A percentile compares a stretch with the other conserved stretches of the same genome.
Conservation (phyloP, 1,139 yeast species). For the Hemisphaericaspora xylanilytica region DNA sequence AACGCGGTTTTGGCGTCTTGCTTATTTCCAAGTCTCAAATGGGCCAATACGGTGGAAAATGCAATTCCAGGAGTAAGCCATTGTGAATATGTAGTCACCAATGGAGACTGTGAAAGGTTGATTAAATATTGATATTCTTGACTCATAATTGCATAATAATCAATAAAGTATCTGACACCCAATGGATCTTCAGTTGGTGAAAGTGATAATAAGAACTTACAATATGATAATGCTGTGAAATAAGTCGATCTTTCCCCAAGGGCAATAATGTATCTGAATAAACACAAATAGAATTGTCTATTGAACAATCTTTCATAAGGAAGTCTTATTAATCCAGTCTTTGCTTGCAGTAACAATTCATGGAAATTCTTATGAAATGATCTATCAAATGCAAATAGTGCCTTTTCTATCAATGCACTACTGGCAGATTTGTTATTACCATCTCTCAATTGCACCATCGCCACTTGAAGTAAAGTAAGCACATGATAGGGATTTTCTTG, state of each 20-base stretch:
- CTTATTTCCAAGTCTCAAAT: conserved; percentile 37
- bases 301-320: conserved; percentile 77
- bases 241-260: conserved; percentile 77
- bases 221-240: conserved; percentile 72
- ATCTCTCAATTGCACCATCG: conserved; percentile 71
- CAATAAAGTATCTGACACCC: conserved; percentile 81
- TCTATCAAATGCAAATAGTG: conserved; percentile 77
- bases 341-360: conserved; percentile 48
- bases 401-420: conserved; percentile 71
- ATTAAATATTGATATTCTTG: conserved; percentile 63
- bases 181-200: conserved; percentile 81
- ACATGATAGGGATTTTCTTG: conserved; percentile 70
- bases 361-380: conserved; percentile 39
- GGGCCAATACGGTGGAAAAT: conserved; percentile 65
- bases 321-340: conserved; percentile 60
- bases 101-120: conserved; percentile 52
- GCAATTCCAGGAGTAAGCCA: conserved; percentile 79
- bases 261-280: conserved; percentile 69
- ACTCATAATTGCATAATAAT: conserved; percentile 69
- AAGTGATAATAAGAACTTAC: conserved; percentile 65
- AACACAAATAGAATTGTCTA: conserved; percentile 70
- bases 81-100: conserved; percentile 53
- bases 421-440: conserved; percentile 70
- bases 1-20: conserved; percentile 49
- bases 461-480: conserved; percentile 76